A percentile compares a stretch with the other conserved stretches of the same genome.
phyloP scores from a whole-genome alignment of 169 alveolate species.

The Cryptosporidium viatorum region DNA sequence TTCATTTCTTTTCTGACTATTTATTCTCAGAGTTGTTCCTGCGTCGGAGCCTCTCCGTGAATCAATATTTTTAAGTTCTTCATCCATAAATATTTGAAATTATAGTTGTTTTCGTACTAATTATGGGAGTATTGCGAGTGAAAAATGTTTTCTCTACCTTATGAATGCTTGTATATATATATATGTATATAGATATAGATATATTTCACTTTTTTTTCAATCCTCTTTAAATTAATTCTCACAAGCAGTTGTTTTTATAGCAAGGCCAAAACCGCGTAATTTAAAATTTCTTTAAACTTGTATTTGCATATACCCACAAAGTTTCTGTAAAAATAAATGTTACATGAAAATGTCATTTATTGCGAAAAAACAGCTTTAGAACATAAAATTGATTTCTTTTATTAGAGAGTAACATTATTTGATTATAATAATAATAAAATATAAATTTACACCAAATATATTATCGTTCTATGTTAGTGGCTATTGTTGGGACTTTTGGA shows the following conservation, averaged over 20 bases:
- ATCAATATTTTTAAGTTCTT: conserved; percentile 11
- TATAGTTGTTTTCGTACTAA: not conserved
- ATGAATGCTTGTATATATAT: no score
- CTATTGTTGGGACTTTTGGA: not conserved
- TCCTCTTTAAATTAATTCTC: not conserved
- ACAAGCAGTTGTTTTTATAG: not conserved
- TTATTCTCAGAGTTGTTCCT: not conserved
- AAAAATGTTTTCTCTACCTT: not conserved
- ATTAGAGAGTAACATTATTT: not conserved
- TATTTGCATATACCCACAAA: not conserved
- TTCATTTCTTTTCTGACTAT: not conserved
- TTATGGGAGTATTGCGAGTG: not conserved
- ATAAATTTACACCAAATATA: not conserved
- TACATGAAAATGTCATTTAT: conserved; percentile 11
- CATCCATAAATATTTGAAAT: conserved; percentile 16
- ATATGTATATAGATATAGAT: not conserved
- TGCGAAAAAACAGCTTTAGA: not conserved
- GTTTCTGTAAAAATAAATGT: not conserved
- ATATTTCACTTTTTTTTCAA: not conserved
- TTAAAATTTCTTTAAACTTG: not conserved
- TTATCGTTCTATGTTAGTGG: not conserved
- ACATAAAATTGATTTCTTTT: not conserved
- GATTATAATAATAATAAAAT: not conserved
- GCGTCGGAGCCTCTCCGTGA: conserved; percentile 5
- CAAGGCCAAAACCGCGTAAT: not conserved